Percentiles rank a stretch among this genome's conserved stretches.
phyloP scores from a whole-genome alignment of 1,139 yeast species.

The Oligophagozyma castellii region DNA sequence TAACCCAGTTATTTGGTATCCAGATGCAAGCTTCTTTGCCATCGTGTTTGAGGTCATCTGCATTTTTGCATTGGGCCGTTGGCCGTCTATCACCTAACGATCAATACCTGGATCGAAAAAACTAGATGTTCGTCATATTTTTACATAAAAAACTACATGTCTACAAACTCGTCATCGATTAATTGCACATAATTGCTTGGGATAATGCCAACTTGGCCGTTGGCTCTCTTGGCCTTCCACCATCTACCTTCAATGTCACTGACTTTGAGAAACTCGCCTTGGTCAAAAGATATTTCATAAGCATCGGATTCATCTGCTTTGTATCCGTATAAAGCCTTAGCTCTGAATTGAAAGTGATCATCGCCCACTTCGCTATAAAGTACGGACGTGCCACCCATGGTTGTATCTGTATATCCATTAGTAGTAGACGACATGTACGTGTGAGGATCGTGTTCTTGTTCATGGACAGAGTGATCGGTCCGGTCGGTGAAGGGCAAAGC shows the following conservation, averaged over 20 bases:
- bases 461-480: too few relatives aligned
- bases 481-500: conserved; percentile 1
- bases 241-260: conserved; percentile 93
- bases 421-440: conserved; percentile 22
- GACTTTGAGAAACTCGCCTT: conserved; percentile 82
- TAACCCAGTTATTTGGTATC: too few relatives aligned
- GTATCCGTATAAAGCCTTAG: conserved; percentile 75
- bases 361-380: conserved; percentile 25
- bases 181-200: conserved; percentile 88
- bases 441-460: conserved; percentile 8
- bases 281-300: conserved; percentile 79
- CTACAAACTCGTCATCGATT: too few relatives aligned
- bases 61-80: too few relatives aligned
- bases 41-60: too few relatives aligned
- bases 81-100: too few relatives aligned
- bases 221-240: conserved; percentile 93
- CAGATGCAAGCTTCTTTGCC: too few relatives aligned
- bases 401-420: conserved; percentile 26
- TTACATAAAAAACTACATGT: too few relatives aligned
- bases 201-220: conserved; percentile 92
- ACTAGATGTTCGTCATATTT: too few relatives aligned
- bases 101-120: too few relatives aligned
- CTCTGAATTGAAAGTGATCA: conserved; percentile 64
- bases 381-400: conserved; percentile 24
- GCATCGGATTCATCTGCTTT: conserved; percentile 91